A percentile compares a stretch with the other conserved stretches of the same genome.
Conservation (phyloP, 495 filamentous ascomycete species). For the Coniosporium apollinis region DNA sequence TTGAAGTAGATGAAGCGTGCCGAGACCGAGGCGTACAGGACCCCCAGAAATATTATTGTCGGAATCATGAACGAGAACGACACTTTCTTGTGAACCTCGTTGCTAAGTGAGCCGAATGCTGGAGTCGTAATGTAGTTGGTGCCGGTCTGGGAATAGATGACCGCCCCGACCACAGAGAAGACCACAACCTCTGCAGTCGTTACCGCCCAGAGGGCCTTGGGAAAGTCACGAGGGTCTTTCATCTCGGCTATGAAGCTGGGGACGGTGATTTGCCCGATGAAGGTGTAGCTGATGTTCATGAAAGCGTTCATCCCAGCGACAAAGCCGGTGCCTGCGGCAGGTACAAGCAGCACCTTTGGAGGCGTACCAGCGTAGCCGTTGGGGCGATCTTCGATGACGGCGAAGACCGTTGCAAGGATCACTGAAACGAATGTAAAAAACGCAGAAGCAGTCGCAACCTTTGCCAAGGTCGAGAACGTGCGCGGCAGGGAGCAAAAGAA, state of each 20-base stretch:
- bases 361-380: conserved; percentile 32
- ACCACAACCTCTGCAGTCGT: conserved; percentile 72
- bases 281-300: conserved; percentile 81
- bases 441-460: conserved; percentile 56
- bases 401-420: conserved; percentile 60
- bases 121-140: conserved; percentile 69
- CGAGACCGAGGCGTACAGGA: conserved; percentile 74
- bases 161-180: conserved; percentile 56
- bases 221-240: conserved; percentile 72
- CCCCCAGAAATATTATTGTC: conserved; percentile 75
- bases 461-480: conserved; percentile 63
- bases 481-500: conserved; percentile 63
- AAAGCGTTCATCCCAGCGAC: conserved; percentile 67
- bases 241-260: conserved; percentile 89
- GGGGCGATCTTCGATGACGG: conserved; percentile 54
- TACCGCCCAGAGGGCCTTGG: conserved; percentile 74
- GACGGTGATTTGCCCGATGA: conserved; percentile 83
- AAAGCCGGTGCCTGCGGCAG: conserved; percentile 55
- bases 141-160: conserved; percentile 68
- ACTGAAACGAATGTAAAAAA: conserved; percentile 79
- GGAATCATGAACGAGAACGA: conserved; percentile 88
- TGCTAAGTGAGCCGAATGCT: conserved; percentile 63
- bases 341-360: conserved; percentile 46
- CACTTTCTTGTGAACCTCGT: conserved; percentile 59
- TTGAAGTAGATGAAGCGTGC: conserved; percentile 76